Base-by-base conservation (phyloP, 306 rosid genomes). In the Vigna angularis region DNA sequence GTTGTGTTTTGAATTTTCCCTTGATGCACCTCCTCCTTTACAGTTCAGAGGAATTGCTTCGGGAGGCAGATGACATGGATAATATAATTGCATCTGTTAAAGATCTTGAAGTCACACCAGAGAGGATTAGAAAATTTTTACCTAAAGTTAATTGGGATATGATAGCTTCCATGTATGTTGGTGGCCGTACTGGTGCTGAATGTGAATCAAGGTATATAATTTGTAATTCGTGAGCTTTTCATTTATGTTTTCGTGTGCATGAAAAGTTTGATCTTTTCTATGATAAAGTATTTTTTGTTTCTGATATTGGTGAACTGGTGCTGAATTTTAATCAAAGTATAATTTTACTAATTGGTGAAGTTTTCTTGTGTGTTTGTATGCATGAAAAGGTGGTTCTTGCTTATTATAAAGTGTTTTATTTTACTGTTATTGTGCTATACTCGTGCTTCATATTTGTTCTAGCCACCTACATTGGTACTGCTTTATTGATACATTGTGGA, bases 101-200 rank as follows among this genome's bases (percentile, higher is more conserved):
- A 83, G 84, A 76, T 80, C 83, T 91, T 16, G 88, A 89, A 57
- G 83, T 92, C 65, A 82, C 88, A 4, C 89, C 93, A 17, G 88
- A 83, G 59, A 75, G 62, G 68, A 87, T 91, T 48, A 86, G 87
- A 81, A 87, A 85, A 42, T 92, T 91, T 88, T 72, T 89, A 70
- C 97, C 93, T 34, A 85, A 91, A 77, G 97, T 95, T 81, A 84
- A 91, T 70, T 92, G 98, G 98, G 93, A 95, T 66, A 83, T 74
- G 51, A 81, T 95, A 82, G 97, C 98, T 85, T 87, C 91, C 80
- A 89, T 81, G 86, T 81, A 92, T 79, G 78, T 86, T 73, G 81
- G 73, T 56, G 93, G 97, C 34, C 97, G 81, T 77, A 86, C 91
- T 6, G 93, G 91, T 71, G 91, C 90, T 66, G 97, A 95, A 92